Conservation (phyloP, 768 basidiomycete species). For the Fomitopsis serialis region DNA sequence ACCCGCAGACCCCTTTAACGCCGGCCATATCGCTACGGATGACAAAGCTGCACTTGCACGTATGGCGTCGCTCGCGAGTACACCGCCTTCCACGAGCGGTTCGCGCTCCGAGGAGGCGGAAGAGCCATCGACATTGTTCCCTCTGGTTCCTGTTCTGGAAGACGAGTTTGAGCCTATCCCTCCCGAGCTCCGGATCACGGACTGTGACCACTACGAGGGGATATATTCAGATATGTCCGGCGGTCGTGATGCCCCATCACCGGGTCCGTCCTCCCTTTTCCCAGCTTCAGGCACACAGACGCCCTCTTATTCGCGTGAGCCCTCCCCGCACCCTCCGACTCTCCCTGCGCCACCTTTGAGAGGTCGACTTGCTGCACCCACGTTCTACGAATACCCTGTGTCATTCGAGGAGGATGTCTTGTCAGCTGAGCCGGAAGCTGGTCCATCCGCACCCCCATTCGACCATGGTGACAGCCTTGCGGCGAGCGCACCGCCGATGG, state of each 20-base stretch:
- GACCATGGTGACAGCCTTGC: neutral
- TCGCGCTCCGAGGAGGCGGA: conserved; percentile 1
- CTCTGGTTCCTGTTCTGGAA: conserved; percentile 14
- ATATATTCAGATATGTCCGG: conserved; percentile 1
- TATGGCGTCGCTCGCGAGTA: conserved; percentile 22
- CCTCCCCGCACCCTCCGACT: conserved; percentile 4
- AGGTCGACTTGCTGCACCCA: conserved; percentile 15
- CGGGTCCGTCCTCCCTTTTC: neutral
- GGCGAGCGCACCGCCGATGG: conserved; percentile 6
- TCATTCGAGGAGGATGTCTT: conserved; percentile 21
- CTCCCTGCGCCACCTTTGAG: conserved; percentile 22
- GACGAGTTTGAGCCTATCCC: conserved; percentile 18
- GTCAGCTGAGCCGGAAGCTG: conserved; percentile 10
- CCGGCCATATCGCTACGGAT: conserved; percentile 31
- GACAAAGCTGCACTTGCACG: conserved; percentile 30
- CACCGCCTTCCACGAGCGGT: conserved; percentile 11
- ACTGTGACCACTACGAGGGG: conserved; percentile 4
- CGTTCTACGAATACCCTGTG: conserved; percentile 24
- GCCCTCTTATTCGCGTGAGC: conserved; percentile 15
- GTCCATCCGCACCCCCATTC: conserved; percentile 21
- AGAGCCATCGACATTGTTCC: conserved; percentile 9
- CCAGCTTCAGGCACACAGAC: neutral
- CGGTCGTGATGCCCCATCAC: neutral
- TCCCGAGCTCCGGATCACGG: conserved; percentile 3
- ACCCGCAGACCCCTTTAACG: neutral